Evolutionary conservation across 1,284 basidiomycete species (phyloP).

Genomic region (Vanrija pseudolonga): DNA sequence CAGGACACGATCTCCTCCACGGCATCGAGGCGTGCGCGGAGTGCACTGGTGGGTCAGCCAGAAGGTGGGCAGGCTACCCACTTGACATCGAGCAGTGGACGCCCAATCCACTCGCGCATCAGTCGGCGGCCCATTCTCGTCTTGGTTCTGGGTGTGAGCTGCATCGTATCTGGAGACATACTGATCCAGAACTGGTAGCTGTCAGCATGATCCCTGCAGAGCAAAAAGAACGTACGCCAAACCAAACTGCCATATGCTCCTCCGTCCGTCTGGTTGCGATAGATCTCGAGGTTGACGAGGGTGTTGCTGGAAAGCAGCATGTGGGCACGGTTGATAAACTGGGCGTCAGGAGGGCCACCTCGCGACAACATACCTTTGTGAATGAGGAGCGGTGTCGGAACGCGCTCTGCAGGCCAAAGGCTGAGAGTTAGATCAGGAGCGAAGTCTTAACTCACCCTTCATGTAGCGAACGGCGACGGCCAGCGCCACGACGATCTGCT

Average conservation of each 20-base stretch:
- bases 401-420: slow-evolving; percentile 71
- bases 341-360: not conserved
- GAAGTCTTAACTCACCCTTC: slow-evolving; percentile 41
- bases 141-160: slow-evolving; percentile 54
- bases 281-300: slow-evolving; percentile 85
- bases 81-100: slow-evolving; percentile 73
- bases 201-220: slow-evolving; percentile 8
- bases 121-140: slow-evolving; percentile 85
- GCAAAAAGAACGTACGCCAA: slow-evolving; percentile 53
- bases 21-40: slow-evolving; percentile 75
- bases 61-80: slow-evolving; percentile 43
- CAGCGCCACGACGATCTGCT: slow-evolving; percentile 60
- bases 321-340: slow-evolving; percentile 71
- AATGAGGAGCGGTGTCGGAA: slow-evolving; percentile 74
- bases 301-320: slow-evolving; percentile 91
- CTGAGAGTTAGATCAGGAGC: slow-evolving; percentile 20
- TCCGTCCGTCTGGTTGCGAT: slow-evolving; percentile 79
- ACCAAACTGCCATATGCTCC: slow-evolving; percentile 72
- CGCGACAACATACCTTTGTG: slow-evolving; percentile 48
- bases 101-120: slow-evolving; percentile 79
- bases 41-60: slow-evolving; percentile 52
- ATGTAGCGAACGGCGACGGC: slow-evolving; percentile 75
- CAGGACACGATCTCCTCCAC: slow-evolving; percentile 72
- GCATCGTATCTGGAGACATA: slow-evolving; percentile 14
- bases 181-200: slow-evolving; percentile 62